A percentile compares a stretch with the other conserved stretches of the same genome.
Evolutionary conservation across 768 basidiomycete genomes (phyloP).

Genomic region (Gyrodon lividus): DNA sequence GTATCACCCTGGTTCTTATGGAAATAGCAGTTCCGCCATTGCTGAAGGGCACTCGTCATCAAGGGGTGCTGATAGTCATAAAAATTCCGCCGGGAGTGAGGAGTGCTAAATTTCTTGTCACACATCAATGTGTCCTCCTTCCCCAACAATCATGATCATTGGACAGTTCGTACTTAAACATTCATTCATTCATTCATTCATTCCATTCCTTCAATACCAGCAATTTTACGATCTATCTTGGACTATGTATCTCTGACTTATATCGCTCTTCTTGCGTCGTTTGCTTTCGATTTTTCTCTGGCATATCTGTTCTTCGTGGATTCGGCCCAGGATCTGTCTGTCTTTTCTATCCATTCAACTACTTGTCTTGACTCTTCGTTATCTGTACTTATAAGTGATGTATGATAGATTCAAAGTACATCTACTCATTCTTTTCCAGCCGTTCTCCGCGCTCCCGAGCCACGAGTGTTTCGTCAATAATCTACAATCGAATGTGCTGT

Average conservation of each 20-base stretch:
- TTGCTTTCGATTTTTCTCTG: constrained; percentile 23
- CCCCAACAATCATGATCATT: constrained; percentile 1
- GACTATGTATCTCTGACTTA: constrained; percentile 32
- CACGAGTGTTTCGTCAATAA: no score
- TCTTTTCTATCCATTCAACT: constrained; percentile 2
- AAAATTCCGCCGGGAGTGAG: constrained; percentile 11
- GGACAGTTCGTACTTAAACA: constrained; percentile 5
- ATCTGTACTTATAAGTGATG: constrained; percentile 31
- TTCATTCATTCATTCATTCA: constrained; percentile 9
- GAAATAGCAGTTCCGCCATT: constrained; percentile 9
- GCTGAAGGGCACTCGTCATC: constrained; percentile 12
- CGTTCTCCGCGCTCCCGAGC: neutral
- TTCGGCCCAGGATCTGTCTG: constrained; percentile 2
- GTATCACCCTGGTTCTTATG: constrained; percentile 24
- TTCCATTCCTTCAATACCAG: constrained; percentile 1
- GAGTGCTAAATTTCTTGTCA: constrained; percentile 11
- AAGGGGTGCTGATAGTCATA: constrained; percentile 25
- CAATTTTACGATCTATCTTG: constrained; percentile 16
- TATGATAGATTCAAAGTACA: constrained; percentile 20
- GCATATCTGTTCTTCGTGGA: constrained; percentile 11
- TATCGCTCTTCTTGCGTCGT: constrained; percentile 25
- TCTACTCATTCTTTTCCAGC: neutral
- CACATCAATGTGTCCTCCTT: neutral
- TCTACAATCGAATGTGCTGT: no score
- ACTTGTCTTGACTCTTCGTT: constrained; percentile 19